phyloP scores from a whole-genome alignment of 2,329 filamentous ascomycete species.

The Chrysoporthe puriensis region DNA sequence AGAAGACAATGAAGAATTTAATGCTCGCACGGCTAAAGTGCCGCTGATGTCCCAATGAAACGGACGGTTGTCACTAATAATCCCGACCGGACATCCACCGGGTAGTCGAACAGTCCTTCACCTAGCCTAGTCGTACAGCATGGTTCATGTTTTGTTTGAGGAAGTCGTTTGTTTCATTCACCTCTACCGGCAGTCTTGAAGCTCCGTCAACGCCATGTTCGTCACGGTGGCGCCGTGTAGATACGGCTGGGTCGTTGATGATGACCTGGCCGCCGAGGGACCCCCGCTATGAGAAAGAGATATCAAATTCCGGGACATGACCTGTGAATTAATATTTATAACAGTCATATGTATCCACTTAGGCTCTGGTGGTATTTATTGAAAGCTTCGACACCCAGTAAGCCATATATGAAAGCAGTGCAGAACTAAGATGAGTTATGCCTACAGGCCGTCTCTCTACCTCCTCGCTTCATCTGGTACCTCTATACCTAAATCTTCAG shows the following conservation, averaged over 20 bases:
- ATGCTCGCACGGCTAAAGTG: not conserved
- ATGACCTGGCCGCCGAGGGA: not conserved
- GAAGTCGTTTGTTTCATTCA: not conserved
- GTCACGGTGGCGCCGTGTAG: not conserved
- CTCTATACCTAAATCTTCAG: no score
- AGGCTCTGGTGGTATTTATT: no score
- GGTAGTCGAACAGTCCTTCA: not conserved
- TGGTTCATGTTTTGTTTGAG: not conserved
- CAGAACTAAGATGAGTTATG: no score
- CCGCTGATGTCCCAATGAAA: not conserved
- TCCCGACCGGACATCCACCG: not conserved
- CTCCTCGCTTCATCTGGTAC: no score
- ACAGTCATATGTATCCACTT: no score
- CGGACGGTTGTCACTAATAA: not conserved
- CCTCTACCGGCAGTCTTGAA: not conserved
- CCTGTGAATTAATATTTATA: no score
- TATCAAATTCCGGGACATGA: not conserved
- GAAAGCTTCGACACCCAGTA: no score
- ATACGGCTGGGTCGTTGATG: not conserved
- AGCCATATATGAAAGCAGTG: no score
- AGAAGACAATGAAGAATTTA: not conserved
- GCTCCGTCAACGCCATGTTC: not conserved
- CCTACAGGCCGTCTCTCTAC: no score
- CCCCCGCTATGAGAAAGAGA: not conserved
- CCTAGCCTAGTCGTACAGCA: not conserved